Conservation (phyloP, 305 asterid genomes). For the Ruellia speciosa region DNA sequence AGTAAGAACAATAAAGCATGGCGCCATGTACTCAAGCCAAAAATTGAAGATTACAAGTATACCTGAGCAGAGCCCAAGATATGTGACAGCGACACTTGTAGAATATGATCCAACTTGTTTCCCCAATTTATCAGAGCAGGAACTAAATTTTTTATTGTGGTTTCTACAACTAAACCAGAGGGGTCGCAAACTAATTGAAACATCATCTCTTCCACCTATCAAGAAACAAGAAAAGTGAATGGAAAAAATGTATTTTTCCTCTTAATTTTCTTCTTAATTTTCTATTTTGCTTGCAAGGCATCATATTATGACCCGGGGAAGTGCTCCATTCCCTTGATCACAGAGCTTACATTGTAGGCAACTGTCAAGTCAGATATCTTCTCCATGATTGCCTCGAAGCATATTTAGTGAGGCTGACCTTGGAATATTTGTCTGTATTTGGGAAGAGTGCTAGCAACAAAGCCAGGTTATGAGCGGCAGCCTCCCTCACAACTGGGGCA, state of each 20-base stretch:
- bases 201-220: slow-evolving; percentile 97
- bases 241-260: slow-evolving; percentile 29
- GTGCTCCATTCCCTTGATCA: slow-evolving; percentile 89
- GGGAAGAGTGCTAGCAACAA: slow-evolving; percentile 98
- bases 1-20: slow-evolving; percentile 21
- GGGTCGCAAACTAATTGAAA: slow-evolving; percentile 94
- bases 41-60: slow-evolving; percentile 17
- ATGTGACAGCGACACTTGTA: slow-evolving; percentile 66
- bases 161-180: slow-evolving; percentile 89
- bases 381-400: slow-evolving; percentile 99
- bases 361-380: slow-evolving; percentile 94
- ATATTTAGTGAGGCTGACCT: slow-evolving; percentile 99
- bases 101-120: slow-evolving; percentile 76
- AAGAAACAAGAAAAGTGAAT: slow-evolving; percentile 33
- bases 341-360: slow-evolving; percentile 96
- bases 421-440: slow-evolving; percentile 93
- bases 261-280: slow-evolving; percentile 16
- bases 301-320: slow-evolving; percentile 56
- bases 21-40: slow-evolving; percentile 5
- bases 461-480: slow-evolving; percentile 95
- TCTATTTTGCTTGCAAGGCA: slow-evolving; percentile 30
- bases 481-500: slow-evolving; percentile 96
- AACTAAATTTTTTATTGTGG: slow-evolving; percentile 79
- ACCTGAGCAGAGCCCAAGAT: slow-evolving; percentile 84
- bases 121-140: slow-evolving; percentile 96